phyloP scores from a whole-genome alignment of 108 stramenopile genomes.

The Cyclotella kingstonii region DNA sequence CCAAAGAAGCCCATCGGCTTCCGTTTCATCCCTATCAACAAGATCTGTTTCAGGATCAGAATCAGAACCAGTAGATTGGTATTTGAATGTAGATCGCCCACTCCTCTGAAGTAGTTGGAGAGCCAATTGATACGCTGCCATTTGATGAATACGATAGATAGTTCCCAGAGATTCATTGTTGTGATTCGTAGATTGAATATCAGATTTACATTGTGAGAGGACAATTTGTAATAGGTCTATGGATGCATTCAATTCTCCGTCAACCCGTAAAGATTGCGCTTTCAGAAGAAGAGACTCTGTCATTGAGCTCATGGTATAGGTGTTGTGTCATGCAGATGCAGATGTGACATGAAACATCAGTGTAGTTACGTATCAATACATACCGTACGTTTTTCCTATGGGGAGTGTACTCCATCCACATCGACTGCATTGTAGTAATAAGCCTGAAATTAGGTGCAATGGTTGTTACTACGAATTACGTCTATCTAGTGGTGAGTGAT shows the following conservation, averaged over 20 bases:
- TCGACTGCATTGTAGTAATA: too few relatives aligned
- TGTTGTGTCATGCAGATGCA: not conserved
- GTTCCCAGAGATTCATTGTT: not conserved
- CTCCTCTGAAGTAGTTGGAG: constrained; percentile 27
- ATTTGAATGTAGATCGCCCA: constrained; percentile 12
- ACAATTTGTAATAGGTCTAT: constrained; percentile 30
- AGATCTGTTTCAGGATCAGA: not conserved
- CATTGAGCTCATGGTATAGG: constrained; percentile 34
- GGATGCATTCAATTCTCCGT: constrained; percentile 29
- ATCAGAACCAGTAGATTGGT: not conserved
- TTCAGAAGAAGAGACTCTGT: constrained; percentile 35
- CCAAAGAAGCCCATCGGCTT: constrained; percentile 27
- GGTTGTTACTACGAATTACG: too few relatives aligned
- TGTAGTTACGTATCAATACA: too few relatives aligned
- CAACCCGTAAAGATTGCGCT: constrained; percentile 31
- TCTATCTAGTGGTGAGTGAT: too few relatives aligned
- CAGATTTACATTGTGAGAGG: constrained; percentile 31
- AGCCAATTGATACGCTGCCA: constrained; percentile 32
- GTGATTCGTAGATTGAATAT: not conserved
- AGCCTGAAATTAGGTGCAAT: too few relatives aligned
- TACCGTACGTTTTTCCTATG: too few relatives aligned
- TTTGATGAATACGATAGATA: constrained; percentile 8
- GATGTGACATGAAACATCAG: not conserved
- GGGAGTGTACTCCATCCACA: too few relatives aligned
- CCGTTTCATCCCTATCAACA: constrained; percentile 15